Percentiles rank a stretch among this genome's conserved stretches.
Evolutionary conservation across 257 asterid genomes (phyloP).

Genomic region (Solanum phureja): DNA sequence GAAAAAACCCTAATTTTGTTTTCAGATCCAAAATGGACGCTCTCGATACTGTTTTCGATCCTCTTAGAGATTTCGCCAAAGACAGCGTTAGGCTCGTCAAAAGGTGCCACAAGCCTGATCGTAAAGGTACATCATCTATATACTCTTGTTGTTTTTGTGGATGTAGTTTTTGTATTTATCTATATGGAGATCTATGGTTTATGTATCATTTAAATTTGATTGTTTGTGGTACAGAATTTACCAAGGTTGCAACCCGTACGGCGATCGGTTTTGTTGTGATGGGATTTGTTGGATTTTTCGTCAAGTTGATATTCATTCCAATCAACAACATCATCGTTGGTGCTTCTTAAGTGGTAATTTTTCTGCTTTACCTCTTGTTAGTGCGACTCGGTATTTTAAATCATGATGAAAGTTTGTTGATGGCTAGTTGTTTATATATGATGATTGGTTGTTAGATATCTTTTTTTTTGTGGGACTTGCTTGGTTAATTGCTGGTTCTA

Average conservation of each 20-base stretch:
- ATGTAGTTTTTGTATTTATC: not conserved
- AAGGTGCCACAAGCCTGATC: constrained; percentile 29
- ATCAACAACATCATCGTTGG: constrained; percentile 31
- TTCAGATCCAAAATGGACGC: constrained; percentile 14
- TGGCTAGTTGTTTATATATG: not conserved
- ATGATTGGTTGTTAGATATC: not conserved
- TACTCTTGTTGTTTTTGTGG: not conserved
- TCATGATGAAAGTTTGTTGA: not conserved
- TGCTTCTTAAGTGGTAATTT: constrained; percentile 9
- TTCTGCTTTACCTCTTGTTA: not conserved
- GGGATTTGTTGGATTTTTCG: constrained; percentile 31
- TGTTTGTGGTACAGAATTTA: constrained; percentile 11
- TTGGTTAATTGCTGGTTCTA: not conserved
- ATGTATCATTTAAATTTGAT: not conserved
- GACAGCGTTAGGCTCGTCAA: constrained; percentile 27
- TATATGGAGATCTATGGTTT: not conserved
- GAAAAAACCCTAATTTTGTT: not conserved
- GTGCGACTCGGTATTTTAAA: not conserved
- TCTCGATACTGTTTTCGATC: constrained; percentile 25
- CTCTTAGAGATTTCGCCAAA: constrained; percentile 24
- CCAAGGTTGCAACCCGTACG: constrained; percentile 25
- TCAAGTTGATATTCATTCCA: constrained; percentile 31
- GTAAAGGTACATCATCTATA: constrained; percentile 8
- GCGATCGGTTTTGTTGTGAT: constrained; percentile 31
- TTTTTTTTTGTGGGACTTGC: not conserved